Percentiles rank a stretch among this genome's conserved stretches.
These are phyloP conservation scores for Acanthochlamys bracteata DNA, from an alignment of 106 monocot species.

Conservation along the genomic window DNA sequence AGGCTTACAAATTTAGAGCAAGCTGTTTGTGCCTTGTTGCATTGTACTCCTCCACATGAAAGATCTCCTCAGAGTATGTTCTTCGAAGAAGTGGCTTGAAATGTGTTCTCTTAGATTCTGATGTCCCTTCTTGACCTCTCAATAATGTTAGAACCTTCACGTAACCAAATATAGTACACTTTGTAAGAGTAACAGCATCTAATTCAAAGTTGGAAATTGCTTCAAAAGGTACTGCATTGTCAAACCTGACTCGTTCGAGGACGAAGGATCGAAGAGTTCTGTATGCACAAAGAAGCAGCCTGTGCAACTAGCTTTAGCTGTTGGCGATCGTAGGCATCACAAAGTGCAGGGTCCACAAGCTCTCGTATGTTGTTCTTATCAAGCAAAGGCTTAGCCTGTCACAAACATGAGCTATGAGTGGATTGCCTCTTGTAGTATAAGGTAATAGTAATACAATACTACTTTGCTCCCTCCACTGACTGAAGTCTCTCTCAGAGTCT, in stretches of 20 bases:
- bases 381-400: slow-evolving; percentile 63
- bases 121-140: slow-evolving; percentile 19
- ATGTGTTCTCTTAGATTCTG: background rate
- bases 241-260: slow-evolving; percentile 66
- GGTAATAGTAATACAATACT: background rate
- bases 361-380: slow-evolving; percentile 26
- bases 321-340: slow-evolving; percentile 23
- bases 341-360: slow-evolving; percentile 49
- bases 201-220: too few relatives aligned
- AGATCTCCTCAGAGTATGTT: slow-evolving; percentile 46
- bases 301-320: slow-evolving; percentile 23
- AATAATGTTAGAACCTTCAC: slow-evolving; percentile 42
- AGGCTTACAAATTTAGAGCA: slow-evolving; percentile 33
- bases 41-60: slow-evolving; percentile 54
- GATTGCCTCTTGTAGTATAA: background rate
- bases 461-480: too few relatives aligned
- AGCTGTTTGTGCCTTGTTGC: slow-evolving; percentile 41
- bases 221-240: background rate
- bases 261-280: slow-evolving; percentile 38
- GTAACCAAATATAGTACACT: background rate
- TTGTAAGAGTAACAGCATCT: background rate
- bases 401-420: background rate
- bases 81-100: slow-evolving; percentile 14
- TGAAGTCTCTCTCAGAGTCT: too few relatives aligned
- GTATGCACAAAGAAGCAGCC: slow-evolving; percentile 47